Evolutionary conservation across 805 yeast genomes (phyloP).

Genomic region (Kregervanrija pseudodelftensis): DNA sequence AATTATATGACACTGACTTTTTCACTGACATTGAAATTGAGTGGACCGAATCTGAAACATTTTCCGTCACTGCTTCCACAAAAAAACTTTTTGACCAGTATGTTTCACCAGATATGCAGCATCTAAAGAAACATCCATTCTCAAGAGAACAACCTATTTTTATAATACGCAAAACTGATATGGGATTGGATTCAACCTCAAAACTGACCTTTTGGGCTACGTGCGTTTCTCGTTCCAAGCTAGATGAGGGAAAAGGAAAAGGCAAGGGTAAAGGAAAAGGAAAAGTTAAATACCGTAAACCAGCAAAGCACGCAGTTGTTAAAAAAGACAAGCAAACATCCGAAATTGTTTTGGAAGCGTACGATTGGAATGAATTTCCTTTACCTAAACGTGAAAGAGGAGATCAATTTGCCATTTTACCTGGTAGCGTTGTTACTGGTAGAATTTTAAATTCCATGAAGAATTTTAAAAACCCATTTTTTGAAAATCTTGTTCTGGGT

Average conservation of each 20-base stretch:
- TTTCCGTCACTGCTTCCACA: constrained; percentile 35
- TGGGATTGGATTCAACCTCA: constrained; percentile 21
- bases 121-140: constrained; percentile 54
- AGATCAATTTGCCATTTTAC: constrained; percentile 36
- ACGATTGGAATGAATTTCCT: constrained; percentile 45
- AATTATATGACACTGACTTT: constrained; percentile 40
- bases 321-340: constrained; percentile 10
- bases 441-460: constrained; percentile 64
- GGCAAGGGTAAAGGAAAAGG: constrained; percentile 20
- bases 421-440: constrained; percentile 56
- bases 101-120: constrained; percentile 44
- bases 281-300: constrained; percentile 1
- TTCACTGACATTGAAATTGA: constrained; percentile 38
- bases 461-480: constrained; percentile 44
- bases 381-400: constrained; percentile 23
- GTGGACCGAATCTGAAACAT: constrained; percentile 24
- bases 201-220: constrained; percentile 46
- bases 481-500: constrained; percentile 31
- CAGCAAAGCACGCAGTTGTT: constrained; percentile 7
- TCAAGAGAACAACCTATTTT: constrained; percentile 51
- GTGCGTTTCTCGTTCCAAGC: constrained; percentile 36
- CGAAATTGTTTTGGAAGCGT: constrained; percentile 43
- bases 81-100: constrained; percentile 42
- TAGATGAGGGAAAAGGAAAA: constrained; percentile 26
- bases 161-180: constrained; percentile 38